These are phyloP conservation scores for Keqinozyma sinolaborantium DNA, from an alignment of 1,139 yeast genomes.

Conservation along the genomic window DNA sequence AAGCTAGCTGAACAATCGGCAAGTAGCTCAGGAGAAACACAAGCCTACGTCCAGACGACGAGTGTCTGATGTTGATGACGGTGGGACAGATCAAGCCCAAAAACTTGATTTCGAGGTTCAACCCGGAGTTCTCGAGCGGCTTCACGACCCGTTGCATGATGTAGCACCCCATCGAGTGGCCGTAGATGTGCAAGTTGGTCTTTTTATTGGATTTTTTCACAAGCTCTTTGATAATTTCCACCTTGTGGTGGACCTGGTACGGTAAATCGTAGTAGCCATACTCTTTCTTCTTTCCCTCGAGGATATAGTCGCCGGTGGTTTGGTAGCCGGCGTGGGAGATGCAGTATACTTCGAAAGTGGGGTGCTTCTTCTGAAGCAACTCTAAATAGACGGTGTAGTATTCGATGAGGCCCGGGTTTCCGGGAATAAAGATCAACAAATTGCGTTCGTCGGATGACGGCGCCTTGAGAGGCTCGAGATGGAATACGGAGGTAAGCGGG, in stretches of 20 bases:
- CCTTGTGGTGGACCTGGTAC: constrained; percentile 52
- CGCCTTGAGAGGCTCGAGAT: constrained; percentile 11
- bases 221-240: constrained; percentile 31
- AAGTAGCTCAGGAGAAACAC: constrained; percentile 23
- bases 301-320: constrained; percentile 20
- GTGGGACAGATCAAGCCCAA: constrained; percentile 69
- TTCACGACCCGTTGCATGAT: constrained; percentile 48
- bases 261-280: constrained; percentile 33
- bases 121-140: constrained; percentile 17
- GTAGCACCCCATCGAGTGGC: constrained; percentile 65
- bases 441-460: constrained; percentile 8
- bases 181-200: constrained; percentile 43
- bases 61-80: constrained; percentile 49
- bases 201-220: constrained; percentile 12
- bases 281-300: constrained; percentile 6
- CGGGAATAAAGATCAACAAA: constrained; percentile 58
- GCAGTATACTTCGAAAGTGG: constrained; percentile 47
- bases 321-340: constrained; percentile 55
- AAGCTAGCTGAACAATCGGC: constrained; percentile 29
- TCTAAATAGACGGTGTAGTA: constrained; percentile 51
- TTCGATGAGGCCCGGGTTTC: constrained; percentile 65
- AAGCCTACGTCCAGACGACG: constrained; percentile 46
- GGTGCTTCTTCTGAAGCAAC: constrained; percentile 37
- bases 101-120: constrained; percentile 26
- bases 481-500: constrained; percentile 28